phyloP scores from a whole-genome alignment of 2,329 filamentous ascomycete species.

The Penicillium sp. region DNA sequence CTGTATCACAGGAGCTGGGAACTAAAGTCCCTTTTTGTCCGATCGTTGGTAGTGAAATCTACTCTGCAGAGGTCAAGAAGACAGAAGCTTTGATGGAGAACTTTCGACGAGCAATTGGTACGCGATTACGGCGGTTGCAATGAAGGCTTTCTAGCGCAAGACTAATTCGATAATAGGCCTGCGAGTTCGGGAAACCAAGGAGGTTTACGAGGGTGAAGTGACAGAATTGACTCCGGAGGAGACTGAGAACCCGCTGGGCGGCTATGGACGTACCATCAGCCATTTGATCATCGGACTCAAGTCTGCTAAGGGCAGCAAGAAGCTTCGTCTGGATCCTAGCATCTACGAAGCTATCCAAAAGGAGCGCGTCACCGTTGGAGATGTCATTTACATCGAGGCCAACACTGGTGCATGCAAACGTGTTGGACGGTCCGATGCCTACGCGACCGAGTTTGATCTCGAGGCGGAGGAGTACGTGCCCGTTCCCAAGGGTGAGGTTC shows the following conservation, averaged over 20 bases:
- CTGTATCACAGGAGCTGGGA: slow-evolving; percentile 93
- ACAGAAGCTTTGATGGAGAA: slow-evolving; percentile 99
- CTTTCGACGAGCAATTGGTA: slow-evolving; percentile 92
- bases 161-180: slow-evolving; percentile 53
- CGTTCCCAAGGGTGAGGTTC: slow-evolving; percentile 96
- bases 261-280: slow-evolving; percentile 96
- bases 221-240: slow-evolving; percentile 97
- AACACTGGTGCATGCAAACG: slow-evolving; percentile 98
- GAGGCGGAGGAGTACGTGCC: slow-evolving; percentile 99
- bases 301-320: slow-evolving; percentile 95
- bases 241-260: slow-evolving; percentile 93
- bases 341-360: slow-evolving; percentile 99
- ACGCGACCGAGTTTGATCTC: slow-evolving; percentile 96
- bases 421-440: slow-evolving; percentile 92
- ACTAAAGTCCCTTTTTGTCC: slow-evolving; percentile 98
- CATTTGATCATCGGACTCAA: slow-evolving; percentile 93
- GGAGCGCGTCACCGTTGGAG: slow-evolving; percentile 91
- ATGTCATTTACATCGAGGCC: slow-evolving; percentile 98
- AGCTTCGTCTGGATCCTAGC: slow-evolving; percentile 91
- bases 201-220: slow-evolving; percentile 98
- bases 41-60: slow-evolving; percentile 97
- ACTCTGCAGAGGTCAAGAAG: slow-evolving; percentile 98
- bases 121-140: slow-evolving; percentile 7
- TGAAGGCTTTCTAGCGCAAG: not conserved
- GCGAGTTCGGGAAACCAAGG: slow-evolving; percentile 96